These are phyloP conservation scores for Trichoderma gracile DNA, from an alignment of 2,329 filamentous ascomycete species.

Conservation along the genomic window DNA sequence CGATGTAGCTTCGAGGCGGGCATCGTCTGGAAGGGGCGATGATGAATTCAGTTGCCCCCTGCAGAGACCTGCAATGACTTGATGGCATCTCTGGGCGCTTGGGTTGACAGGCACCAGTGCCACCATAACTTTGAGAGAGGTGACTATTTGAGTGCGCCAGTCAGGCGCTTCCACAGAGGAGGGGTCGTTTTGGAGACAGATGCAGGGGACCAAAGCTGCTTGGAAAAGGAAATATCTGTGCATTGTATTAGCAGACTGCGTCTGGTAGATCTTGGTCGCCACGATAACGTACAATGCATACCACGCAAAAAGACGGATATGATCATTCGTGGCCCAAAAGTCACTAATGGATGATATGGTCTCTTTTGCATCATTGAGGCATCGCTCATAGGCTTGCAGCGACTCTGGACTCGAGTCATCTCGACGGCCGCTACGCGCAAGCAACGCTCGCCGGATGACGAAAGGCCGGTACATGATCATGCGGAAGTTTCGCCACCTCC, in stretches of 20 bases:
- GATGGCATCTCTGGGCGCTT: slow-evolving; percentile 45
- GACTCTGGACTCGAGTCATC: slow-evolving; percentile 30
- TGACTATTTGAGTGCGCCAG: slow-evolving; percentile 46
- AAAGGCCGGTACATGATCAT: slow-evolving; percentile 52
- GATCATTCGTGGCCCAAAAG: slow-evolving; percentile 42
- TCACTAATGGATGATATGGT: slow-evolving; percentile 43
- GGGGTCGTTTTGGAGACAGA: slow-evolving; percentile 49
- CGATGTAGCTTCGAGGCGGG: not conserved
- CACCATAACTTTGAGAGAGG: slow-evolving; percentile 41
- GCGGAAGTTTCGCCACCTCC: slow-evolving; percentile 47
- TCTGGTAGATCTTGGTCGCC: not conserved
- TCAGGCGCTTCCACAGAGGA: slow-evolving; percentile 38
- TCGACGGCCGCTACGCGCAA: slow-evolving; percentile 23
- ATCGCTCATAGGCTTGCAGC: slow-evolving; percentile 34
- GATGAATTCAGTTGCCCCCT: slow-evolving; percentile 38
- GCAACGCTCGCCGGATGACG: slow-evolving; percentile 43
- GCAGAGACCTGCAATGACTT: slow-evolving; percentile 45
- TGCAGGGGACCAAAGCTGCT: slow-evolving; percentile 49
- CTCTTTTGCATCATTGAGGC: slow-evolving; percentile 44
- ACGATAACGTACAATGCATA: slow-evolving; percentile 40
- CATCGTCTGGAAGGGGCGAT: not conserved
- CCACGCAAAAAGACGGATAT: slow-evolving; percentile 46
- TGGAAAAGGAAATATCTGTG: slow-evolving; percentile 51
- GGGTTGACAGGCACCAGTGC: slow-evolving; percentile 43
- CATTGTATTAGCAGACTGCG: not conserved